A percentile compares a stretch with the other conserved stretches of the same genome.
These are phyloP conservation scores for Carex myosuroides DNA, from an alignment of 176 grass and related monocot genomes.

Conservation along the genomic window DNA sequence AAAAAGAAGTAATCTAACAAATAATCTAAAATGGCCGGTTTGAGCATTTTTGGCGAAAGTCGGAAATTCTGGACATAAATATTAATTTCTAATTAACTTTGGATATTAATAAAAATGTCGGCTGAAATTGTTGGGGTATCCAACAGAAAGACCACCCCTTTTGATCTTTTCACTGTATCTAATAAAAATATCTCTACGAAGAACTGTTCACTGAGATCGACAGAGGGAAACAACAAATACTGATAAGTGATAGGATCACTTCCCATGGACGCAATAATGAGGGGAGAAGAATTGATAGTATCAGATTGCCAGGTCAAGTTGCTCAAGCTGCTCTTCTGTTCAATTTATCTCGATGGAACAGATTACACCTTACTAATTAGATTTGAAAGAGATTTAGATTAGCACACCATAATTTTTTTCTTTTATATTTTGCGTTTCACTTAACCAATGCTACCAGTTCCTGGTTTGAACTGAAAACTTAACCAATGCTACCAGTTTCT, in stretches of 20 bases:
- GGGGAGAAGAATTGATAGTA: neutral
- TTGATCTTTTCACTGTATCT: neutral
- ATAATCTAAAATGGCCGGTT: too few species aligned
- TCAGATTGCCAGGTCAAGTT: neutral
- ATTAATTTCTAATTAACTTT: too few species aligned
- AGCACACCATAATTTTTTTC: neutral
- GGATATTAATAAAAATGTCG: too few species aligned
- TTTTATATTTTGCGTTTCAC: neutral
- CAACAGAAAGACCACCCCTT: neutral
- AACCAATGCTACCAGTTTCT: too few species aligned
- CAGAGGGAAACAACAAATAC: neutral
- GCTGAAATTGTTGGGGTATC: too few species aligned
- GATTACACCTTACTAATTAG: neutral
- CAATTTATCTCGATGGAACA: neutral
- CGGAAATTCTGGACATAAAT: too few species aligned
- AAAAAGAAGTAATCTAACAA: too few species aligned
- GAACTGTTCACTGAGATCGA: neutral
- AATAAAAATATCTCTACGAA: neutral
- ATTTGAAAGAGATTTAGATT: neutral
- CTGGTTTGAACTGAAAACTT: neutral
- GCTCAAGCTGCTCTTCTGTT: neutral
- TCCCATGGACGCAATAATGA: neutral
- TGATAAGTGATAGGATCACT: neutral
- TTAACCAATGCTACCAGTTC: neutral
- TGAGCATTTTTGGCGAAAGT: too few species aligned